These are phyloP conservation scores for Myrmaecium sp. DNA, from an alignment of 2,329 filamentous ascomycete species.

Conservation along the genomic window DNA sequence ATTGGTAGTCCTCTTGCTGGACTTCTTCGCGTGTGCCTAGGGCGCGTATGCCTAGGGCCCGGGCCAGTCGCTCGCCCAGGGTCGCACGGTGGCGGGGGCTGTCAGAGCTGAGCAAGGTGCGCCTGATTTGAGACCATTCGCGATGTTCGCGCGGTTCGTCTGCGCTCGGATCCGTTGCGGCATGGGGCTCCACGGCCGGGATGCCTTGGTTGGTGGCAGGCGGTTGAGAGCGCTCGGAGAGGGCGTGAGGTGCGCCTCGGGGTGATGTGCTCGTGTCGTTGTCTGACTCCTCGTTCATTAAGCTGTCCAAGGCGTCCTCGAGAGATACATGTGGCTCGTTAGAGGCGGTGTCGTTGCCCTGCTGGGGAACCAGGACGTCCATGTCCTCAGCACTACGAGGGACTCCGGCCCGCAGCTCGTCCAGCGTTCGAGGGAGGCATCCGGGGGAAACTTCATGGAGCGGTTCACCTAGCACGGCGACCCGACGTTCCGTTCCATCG, in stretches of 20 bases:
- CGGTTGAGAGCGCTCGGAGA: too few relatives aligned
- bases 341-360: slow-evolving; percentile 10
- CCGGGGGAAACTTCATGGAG: slow-evolving; percentile 30
- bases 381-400: slow-evolving; percentile 14
- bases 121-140: neutral
- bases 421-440: slow-evolving; percentile 27
- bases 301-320: slow-evolving; percentile 17
- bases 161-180: neutral
- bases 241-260: neutral
- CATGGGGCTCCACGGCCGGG: neutral
- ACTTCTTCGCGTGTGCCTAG: slow-evolving; percentile 32
- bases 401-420: slow-evolving; percentile 23
- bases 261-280: slow-evolving; percentile 4
- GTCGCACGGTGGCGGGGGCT: slow-evolving; percentile 2
- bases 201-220: neutral
- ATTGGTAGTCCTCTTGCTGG: slow-evolving; percentile 29
- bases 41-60: slow-evolving; percentile 13
- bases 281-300: slow-evolving; percentile 14
- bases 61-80: neutral
- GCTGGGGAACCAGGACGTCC: slow-evolving; percentile 8
- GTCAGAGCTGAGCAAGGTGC: neutral
- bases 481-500: slow-evolving; percentile 27
- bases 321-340: slow-evolving; percentile 8
- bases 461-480: slow-evolving; percentile 30
- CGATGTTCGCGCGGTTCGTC: neutral